Base-by-base conservation (phyloP, 2,329 filamentous ascomycete genomes). In the Harringtonia aguacate region DNA sequence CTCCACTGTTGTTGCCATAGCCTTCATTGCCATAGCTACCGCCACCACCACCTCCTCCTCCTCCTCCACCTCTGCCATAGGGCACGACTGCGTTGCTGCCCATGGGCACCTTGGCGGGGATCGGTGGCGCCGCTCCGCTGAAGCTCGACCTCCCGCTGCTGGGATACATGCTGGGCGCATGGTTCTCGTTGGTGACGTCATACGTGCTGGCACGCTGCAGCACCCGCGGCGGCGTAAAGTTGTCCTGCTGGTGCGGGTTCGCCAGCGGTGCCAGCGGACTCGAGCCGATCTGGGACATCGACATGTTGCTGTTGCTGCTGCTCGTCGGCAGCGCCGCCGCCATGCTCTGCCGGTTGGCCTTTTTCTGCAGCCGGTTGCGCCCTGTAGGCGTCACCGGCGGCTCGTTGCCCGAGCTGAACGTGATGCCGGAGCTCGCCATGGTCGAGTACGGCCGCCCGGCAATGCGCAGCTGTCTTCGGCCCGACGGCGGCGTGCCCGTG, bases 91-190 rank as follows among this genome's bases (percentile, higher is more conserved):
- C 24, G 24, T 10, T 10, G 10, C 7, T 10, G 22, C 57, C 56
- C 20, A 83, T 59, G 1, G 81, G 80, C 9, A 86, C 66, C 61
- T 86, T 86, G n/a, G 80, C 79, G 4, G 83, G 82, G 39, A 85
- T 72, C 0, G 79, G 76, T 13, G 82, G 81, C 17, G 59, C 64
- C 8, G 53, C 46, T 36, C 58, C 55, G 10, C 55, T 50, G n/a
- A 36, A 35, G 15, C 44, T 43, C 8, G 35, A 20, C 24, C 49
- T 43, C 21, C 58, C 45, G 50, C 57, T 49, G 47, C 56, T 60
- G 14, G 55, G 55, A 44, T 59, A 58, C 14, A 51, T 27, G 1
- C 50, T 52, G 2, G 67, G 65, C 2, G 63, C 63, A 38, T 73
- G 61, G 50, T 77, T 77, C 53, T 78, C 73, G 44, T 58, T 67